Percentiles rank a stretch among this genome's conserved stretches.
Evolutionary conservation across 371 early-diverging fungal species (phyloP).

Genomic region (Conidiobolus incongruus): DNA sequence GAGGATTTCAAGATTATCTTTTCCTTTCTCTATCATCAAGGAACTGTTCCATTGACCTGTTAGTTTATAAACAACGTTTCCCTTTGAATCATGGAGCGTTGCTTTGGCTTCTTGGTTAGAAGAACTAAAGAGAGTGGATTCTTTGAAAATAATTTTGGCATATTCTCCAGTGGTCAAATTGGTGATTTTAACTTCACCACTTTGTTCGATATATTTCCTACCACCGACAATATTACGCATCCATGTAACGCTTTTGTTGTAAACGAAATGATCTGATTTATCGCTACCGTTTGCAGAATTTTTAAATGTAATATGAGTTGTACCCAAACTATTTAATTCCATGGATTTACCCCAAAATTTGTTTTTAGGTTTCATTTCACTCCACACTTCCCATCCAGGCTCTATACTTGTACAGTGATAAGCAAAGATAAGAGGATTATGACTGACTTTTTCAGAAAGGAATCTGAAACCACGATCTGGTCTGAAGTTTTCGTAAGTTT

Average conservation of each 20-base stretch:
- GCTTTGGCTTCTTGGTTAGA: slow-evolving; percentile 42
- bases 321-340: slow-evolving; percentile 43
- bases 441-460: slow-evolving; percentile 69
- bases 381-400: slow-evolving; percentile 25
- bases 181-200: slow-evolving; percentile 39
- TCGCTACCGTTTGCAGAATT: not conserved
- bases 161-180: slow-evolving; percentile 46
- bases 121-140: slow-evolving; percentile 23
- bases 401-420: slow-evolving; percentile 36
- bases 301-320: slow-evolving; percentile 29
- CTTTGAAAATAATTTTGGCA: slow-evolving; percentile 30
- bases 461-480: slow-evolving; percentile 53
- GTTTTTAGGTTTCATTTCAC: slow-evolving; percentile 40
- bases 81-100: slow-evolving; percentile 17
- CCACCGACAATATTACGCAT: slow-evolving; percentile 58
- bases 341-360: slow-evolving; percentile 50
- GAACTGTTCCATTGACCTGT: slow-evolving; percentile 30
- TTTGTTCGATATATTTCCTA: slow-evolving; percentile 49
- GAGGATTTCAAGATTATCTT: slow-evolving; percentile 35
- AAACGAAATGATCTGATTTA: slow-evolving; percentile 38
- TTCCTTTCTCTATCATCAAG: slow-evolving; percentile 18
- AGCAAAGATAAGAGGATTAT: slow-evolving; percentile 59
- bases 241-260: slow-evolving; percentile 45
- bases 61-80: slow-evolving; percentile 12
- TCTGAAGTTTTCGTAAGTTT: slow-evolving; percentile 73